Base-by-base conservation (phyloP, 192 early-diverging fungal genomes). In the Coemansia sp. region DNA sequence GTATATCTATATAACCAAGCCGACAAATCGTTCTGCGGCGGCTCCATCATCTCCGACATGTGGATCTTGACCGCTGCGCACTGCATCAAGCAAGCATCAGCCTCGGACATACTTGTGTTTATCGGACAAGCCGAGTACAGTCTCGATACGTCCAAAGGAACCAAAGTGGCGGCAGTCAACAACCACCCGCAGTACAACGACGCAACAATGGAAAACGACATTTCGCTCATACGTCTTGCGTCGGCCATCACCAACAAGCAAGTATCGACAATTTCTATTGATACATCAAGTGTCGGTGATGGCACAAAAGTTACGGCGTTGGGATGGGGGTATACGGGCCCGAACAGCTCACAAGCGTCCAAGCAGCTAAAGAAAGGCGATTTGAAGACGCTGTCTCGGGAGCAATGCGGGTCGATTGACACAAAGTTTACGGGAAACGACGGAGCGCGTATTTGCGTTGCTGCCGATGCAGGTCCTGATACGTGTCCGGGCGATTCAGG, bases 61-160 rank as follows among this genome's bases (percentile, higher is more conserved):
- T 79, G 75, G 76, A 67, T 85, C 22, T 51, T 85, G 24, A 85
- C 83, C 7, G 83, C 83, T 14, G 83, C 79, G 0, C 83, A 85
- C 59, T 85, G 83, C 50, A 75, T 85, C 60, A 79, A 78, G 45
- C 29, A 52, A 2, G 69, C 74, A 1, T 49, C 56, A 0, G 35
- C 38, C 8, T 56, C 12, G 48, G 67, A 82, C 17, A 64, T 82
- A 27, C 22, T 21, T 0, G 71, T 82, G 22, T 76, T 61, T 54
- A 55, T 82, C 17, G 81, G 81, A 22, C 50, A 69, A 38, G 47
- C 43, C 14, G 48, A 71, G 10, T 78, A 77, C 63, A 65, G 52
- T 47, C 66, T 70, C 4, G 72, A 78, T 24, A 69, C 62, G 4
- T 60, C 65, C 11, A 72, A 73, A 59, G 61, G 62, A 8, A 48